Conservation (phyloP, 2,329 filamentous ascomycete species). For the Microsporum audouinii region DNA sequence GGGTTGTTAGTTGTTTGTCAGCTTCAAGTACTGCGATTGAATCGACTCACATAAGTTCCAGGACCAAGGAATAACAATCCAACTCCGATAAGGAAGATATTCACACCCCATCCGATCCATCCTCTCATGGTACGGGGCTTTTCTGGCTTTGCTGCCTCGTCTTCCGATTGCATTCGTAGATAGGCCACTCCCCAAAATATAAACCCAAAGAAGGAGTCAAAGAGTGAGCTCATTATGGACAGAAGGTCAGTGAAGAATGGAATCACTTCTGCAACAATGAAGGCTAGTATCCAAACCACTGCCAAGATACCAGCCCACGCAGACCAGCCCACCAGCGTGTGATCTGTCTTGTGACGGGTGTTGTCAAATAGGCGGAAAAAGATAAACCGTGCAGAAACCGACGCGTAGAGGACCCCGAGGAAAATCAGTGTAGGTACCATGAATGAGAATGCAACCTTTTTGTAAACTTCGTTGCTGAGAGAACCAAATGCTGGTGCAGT, state of each 20-base stretch:
- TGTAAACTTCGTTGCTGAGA: conserved; percentile 59
- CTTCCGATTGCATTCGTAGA: conserved; percentile 33
- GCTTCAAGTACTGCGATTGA: background rate
- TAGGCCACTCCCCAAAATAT: conserved; percentile 60
- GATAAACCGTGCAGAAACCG: conserved; percentile 77
- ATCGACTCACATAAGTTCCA: conserved; percentile 57
- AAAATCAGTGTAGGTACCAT: conserved; percentile 95
- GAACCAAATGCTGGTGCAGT: conserved; percentile 80
- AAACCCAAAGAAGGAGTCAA: conserved; percentile 72
- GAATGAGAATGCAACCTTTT: conserved; percentile 84
- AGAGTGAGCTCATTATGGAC: conserved; percentile 54
- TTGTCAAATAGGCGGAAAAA: conserved; percentile 81
- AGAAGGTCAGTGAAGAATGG: conserved; percentile 74
- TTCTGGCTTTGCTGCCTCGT: conserved; percentile 32
- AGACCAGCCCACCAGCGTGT: conserved; percentile 72
- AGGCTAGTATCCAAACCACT: conserved; percentile 70
- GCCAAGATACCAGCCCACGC: conserved; percentile 63
- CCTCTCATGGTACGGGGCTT: conserved; percentile 32
- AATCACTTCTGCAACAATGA: conserved; percentile 85
- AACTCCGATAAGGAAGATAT: conserved; percentile 59
- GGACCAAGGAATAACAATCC: conserved; percentile 71
- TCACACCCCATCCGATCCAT: conserved; percentile 43
- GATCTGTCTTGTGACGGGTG: conserved; percentile 65
- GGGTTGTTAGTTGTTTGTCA: background rate
- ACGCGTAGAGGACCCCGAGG: conserved; percentile 79